Percentiles rank a stretch among this genome's conserved stretches.
These are phyloP conservation scores for Phanerochaete sordida DNA, from an alignment of 768 basidiomycete genomes.

Conservation along the genomic window DNA sequence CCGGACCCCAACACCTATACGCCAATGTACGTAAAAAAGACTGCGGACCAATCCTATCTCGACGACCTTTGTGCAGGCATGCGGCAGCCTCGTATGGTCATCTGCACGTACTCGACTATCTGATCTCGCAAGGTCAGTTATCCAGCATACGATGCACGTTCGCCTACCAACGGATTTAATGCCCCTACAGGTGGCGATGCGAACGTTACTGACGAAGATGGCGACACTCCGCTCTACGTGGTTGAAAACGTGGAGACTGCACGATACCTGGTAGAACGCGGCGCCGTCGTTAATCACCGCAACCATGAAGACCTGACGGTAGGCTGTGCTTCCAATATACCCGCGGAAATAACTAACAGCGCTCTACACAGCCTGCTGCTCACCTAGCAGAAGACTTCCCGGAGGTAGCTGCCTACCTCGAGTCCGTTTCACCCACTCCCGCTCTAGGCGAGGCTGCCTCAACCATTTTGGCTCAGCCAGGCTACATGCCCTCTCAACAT, in stretches of 20 bases:
- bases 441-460: slow-evolving; percentile 14
- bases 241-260: slow-evolving; percentile 83
- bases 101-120: slow-evolving; percentile 68
- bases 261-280: slow-evolving; percentile 71
- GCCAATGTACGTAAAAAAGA: slow-evolving; percentile 54
- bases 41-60: not conserved
- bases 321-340: slow-evolving; percentile 26
- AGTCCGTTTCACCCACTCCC: slow-evolving; percentile 27
- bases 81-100: slow-evolving; percentile 94
- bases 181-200: slow-evolving; percentile 69
- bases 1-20: slow-evolving; percentile 77
- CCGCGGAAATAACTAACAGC: slow-evolving; percentile 7
- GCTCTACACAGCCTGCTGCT: slow-evolving; percentile 53
- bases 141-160: not conserved
- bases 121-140: slow-evolving; percentile 60
- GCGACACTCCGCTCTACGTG: slow-evolving; percentile 89
- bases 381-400: slow-evolving; percentile 72
- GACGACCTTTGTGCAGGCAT: slow-evolving; percentile 49
- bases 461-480: slow-evolving; percentile 16
- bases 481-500: slow-evolving; percentile 52
- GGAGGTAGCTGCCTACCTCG: slow-evolving; percentile 59
- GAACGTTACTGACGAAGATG: slow-evolving; percentile 81
- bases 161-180: not conserved
- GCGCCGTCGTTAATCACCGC: slow-evolving; percentile 56
- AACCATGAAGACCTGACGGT: slow-evolving; percentile 80